phyloP scores from a whole-genome alignment of 306 rosid species.

The Quercus alba region DNA sequence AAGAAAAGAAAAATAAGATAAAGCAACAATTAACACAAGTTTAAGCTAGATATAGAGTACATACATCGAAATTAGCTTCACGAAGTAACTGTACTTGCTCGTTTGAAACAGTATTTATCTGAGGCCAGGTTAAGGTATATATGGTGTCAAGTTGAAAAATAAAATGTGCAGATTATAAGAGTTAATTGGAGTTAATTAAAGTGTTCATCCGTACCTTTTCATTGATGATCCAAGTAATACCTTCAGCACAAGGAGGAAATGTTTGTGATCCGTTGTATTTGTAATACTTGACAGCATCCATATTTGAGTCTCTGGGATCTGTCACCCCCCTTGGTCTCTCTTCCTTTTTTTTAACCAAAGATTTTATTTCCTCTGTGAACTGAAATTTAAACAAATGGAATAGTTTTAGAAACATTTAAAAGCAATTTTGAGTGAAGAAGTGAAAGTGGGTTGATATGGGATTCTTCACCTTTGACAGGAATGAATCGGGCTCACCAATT shows the following conservation, averaged over 20 bases:
- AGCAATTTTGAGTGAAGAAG: background rate
- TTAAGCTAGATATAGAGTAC: background rate
- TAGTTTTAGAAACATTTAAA: background rate
- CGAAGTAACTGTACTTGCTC: background rate
- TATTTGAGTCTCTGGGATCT: constrained; percentile 39
- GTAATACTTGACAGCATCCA: constrained; percentile 44
- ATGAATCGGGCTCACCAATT: constrained; percentile 44
- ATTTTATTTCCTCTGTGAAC: constrained; percentile 34
- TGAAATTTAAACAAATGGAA: constrained; percentile 12
- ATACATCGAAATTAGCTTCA: background rate
- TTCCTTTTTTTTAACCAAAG: constrained; percentile 21
- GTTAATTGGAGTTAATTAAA: no score
- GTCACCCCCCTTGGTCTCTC: constrained; percentile 38
- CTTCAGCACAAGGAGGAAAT: constrained; percentile 72
- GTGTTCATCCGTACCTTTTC: constrained; percentile 36
- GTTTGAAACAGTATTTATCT: constrained; percentile 42
- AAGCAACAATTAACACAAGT: no score
- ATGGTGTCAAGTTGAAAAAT: no score
- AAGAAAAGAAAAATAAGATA: no score
- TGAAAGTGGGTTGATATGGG: no score
- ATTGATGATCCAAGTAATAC: constrained; percentile 64
- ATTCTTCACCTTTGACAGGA: constrained; percentile 44
- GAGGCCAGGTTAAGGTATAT: background rate
- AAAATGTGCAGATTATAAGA: background rate
- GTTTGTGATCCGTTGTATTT: constrained; percentile 75